Evolutionary conservation across 2,329 filamentous ascomycete species (phyloP), one percentile per base, ranked within the genome.

Genomic region (Sporothrix globosa): DNA sequence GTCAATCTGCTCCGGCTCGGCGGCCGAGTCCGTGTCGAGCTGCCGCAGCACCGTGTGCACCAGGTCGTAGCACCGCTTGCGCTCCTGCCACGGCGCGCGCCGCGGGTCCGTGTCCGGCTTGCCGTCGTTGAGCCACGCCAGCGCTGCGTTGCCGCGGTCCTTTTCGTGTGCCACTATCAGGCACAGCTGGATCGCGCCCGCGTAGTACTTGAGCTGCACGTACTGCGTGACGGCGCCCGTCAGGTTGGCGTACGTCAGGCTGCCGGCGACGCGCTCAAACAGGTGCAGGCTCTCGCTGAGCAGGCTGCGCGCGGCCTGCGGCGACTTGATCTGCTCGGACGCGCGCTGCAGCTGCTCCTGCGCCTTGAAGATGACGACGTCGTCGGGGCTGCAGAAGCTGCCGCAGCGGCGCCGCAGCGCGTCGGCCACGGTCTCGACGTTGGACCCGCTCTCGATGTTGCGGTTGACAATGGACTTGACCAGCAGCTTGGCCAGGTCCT

Each of bases 391-490:
- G 80, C 96, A 99, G 85, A 99, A 99, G 80, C 92, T 97, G 73
- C 96, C 96, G 75, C 96, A 99, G 75, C 94, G 88, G 75, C 96
- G 87, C 61, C 96, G 88, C 66, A 99, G 83, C n/a, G 94, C 93
- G 80, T 99, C 96, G 0, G 96, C 95, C 30, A 99, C 93, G 0
- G 94, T 97, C 81, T 99, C 96, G 24, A 99, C 95, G 73, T 98
- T 99, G 4, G 94, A 95, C 11, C 96, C 96, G 76, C 93, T 97
- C 71, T 95, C 92, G 75, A 99, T 99, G 79, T 97, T 99, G 76
- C 94, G 90, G 79, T 98, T 98, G 69, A 99, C 96, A 76, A 99
- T 98, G 0, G 95, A 93, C 79, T 98, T 99, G 70, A 99, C 96
- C 1, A 99, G 85, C 69, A 97, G 87, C 80, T 97, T 97, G 2